Evolutionary conservation across 345 rosid species (phyloP).

Genomic region (Dipteronia dyeriana): DNA sequence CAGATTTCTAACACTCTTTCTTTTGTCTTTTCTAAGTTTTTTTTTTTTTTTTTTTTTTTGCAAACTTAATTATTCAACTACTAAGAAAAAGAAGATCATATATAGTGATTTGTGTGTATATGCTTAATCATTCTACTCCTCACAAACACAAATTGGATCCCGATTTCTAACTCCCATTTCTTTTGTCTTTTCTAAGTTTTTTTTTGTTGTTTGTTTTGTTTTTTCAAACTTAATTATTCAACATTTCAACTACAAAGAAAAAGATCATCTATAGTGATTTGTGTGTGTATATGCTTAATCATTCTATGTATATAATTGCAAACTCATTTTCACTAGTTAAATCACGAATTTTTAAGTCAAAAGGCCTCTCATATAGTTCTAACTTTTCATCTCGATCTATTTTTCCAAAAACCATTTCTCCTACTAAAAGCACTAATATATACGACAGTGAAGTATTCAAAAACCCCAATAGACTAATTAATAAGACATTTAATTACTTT

Average conservation of each 20-base stretch:
- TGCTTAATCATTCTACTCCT: not conserved
- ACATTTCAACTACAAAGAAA: not conserved
- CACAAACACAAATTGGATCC: not conserved
- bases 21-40: constrained; percentile 18
- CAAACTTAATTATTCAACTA: not conserved
- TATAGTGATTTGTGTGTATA: no score
- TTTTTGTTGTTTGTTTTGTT: not conserved
- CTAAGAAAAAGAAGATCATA: not conserved
- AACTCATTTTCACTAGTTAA: no score
- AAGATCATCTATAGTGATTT: no score
- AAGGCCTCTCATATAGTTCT: no score
- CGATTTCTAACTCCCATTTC: constrained; percentile 9
- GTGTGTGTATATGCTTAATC: not conserved
- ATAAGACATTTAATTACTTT: no score
- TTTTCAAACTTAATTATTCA: not conserved
- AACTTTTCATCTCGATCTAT: no score
- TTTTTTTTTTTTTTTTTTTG: not conserved
- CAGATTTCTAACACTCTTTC: constrained; percentile 10
- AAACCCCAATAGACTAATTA: no score
- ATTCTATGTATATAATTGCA: no score
- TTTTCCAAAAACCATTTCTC: no score
- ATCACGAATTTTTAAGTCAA: no score
- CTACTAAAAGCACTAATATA: no score
- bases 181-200: constrained; percentile 18
- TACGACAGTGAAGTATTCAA: no score